Conservation (phyloP, 2,329 filamentous ascomycete species). For the Cercospora sojina region DNA sequence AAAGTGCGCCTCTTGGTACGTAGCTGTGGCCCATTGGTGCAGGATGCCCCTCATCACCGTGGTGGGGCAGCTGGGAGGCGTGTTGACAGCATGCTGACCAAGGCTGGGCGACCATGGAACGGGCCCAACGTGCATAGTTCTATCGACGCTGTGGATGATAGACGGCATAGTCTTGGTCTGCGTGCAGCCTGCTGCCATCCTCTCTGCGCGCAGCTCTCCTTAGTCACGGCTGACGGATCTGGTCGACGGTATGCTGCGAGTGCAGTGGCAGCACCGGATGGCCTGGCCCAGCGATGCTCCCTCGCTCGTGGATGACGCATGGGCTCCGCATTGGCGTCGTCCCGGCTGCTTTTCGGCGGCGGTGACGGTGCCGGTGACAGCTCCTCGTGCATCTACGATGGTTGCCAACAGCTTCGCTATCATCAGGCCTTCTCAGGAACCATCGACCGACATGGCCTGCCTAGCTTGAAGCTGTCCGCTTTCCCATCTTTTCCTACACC, state of each 20-base stretch:
- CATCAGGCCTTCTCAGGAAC: conserved; percentile 1
- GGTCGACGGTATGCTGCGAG: neutral
- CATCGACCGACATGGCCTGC: neutral
- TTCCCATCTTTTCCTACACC: neutral
- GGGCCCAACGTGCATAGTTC: neutral
- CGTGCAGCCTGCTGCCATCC: neutral
- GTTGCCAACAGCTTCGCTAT: neutral
- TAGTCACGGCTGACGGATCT: neutral
- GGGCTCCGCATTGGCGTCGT: conserved; percentile 1
- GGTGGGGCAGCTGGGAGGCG: conserved; percentile 12
- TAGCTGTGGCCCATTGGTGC: conserved; percentile 16
- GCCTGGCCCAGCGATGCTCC: neutral
- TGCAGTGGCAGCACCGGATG: neutral
- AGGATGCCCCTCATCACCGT: conserved; percentile 16
- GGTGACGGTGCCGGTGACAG: neutral
- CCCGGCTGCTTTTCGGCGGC: conserved; percentile 9
- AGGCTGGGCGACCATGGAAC: neutral
- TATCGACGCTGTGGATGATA: neutral
- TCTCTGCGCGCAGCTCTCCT: neutral
- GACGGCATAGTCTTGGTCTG: neutral
- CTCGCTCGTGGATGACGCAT: neutral
- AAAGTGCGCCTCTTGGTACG: conserved; percentile 15
- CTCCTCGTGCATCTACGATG: conserved; percentile 6
- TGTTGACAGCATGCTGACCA: conserved; percentile 11
- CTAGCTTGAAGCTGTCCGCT: conserved; percentile 7